Conservation (phyloP, 2,329 filamentous ascomycete species). For the Pyrenophora teres region DNA sequence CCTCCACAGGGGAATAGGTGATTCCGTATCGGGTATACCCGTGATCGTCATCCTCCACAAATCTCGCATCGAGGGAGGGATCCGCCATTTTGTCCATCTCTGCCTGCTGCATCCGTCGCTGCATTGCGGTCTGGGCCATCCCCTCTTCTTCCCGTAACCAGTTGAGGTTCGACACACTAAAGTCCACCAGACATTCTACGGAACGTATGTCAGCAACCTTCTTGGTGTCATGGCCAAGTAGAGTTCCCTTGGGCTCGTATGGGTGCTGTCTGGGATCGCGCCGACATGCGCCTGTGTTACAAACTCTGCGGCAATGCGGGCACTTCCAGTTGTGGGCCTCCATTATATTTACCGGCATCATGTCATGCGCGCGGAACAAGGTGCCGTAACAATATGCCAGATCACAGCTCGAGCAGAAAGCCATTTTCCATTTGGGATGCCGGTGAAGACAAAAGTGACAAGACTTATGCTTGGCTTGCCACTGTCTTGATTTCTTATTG, state of each 20-base stretch:
- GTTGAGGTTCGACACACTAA: slow-evolving; percentile 81
- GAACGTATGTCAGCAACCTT: slow-evolving; percentile 89
- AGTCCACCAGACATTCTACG: slow-evolving; percentile 88
- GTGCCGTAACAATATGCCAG: slow-evolving; percentile 91
- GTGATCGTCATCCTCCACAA: slow-evolving; percentile 49
- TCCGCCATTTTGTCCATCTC: slow-evolving; percentile 56
- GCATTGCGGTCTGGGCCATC: slow-evolving; percentile 52
- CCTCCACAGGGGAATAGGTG: slow-evolving; percentile 48
- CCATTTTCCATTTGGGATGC: slow-evolving; percentile 83
- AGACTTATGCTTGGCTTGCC: slow-evolving; percentile 55
- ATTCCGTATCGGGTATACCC: slow-evolving; percentile 47
- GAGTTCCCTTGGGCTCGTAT: slow-evolving; percentile 84
- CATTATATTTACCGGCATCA: slow-evolving; percentile 82
- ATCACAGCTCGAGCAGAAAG: slow-evolving; percentile 75
- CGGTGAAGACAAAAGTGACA: slow-evolving; percentile 86
- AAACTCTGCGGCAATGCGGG: slow-evolving; percentile 82
- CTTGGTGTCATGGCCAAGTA: slow-evolving; percentile 88
- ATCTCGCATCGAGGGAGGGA: slow-evolving; percentile 52
- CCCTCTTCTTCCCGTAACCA: slow-evolving; percentile 70
- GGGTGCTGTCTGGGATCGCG: slow-evolving; percentile 70
- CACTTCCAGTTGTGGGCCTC: slow-evolving; percentile 84
- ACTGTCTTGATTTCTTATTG: slow-evolving; percentile 61
- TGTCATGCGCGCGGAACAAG: slow-evolving; percentile 87
- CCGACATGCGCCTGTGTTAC: slow-evolving; percentile 82
- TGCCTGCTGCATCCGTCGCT: slow-evolving; percentile 58